Base-by-base conservation (phyloP, 345 rosid species). In the Pugionium cornutum region DNA sequence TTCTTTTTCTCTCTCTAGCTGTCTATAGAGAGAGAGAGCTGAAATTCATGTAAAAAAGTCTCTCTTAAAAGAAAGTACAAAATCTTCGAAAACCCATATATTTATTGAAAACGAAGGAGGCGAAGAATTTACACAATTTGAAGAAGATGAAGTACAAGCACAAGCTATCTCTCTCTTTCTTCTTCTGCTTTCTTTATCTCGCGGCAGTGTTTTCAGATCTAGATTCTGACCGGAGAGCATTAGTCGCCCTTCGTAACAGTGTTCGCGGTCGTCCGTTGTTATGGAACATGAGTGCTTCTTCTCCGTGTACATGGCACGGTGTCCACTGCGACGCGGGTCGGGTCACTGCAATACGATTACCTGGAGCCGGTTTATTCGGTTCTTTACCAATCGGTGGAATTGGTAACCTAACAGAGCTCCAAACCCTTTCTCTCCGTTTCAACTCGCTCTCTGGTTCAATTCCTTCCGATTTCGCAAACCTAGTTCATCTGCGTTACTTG, bases 221-320 rank as follows among this genome's bases (percentile, higher is more conserved):
- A 35, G 86, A 80, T 7, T 82, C 89, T 44, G 99, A 94, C 74
- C 82, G 82, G 44, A 73, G 77, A 4, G 97, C 92, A 1, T 78
- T 90, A 33, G 9, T 90, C 65, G 9, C 71, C 46, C 79, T 94
- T 25, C 92, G 92, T 27, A 62, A 74, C 7, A 68, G 86, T 27
- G 83, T 86, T 6, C 79, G 78, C 30, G 99, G 99, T 2, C 86
- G 96, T 7, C 61, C 83, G 0, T 80, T 79, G 25, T 76, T 82
- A 50, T 94, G 99, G 99, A 84, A 86, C 70, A 50, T 53, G 18
- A 54, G 76, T 2, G 70, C 72, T 31, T 47, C 76, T 56, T 61
- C 76, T 64, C 95, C 97, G 0, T 94, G 99, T 58, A 55, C 58
- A 0, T 94, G 97, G 97, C 75, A 68, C 2, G 99, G 99, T 25